A percentile compares a stretch with the other conserved stretches of the same genome.
phyloP scores from a whole-genome alignment of 1,139 yeast genomes.

The Nakaseomyces kungkrabaensis region DNA sequence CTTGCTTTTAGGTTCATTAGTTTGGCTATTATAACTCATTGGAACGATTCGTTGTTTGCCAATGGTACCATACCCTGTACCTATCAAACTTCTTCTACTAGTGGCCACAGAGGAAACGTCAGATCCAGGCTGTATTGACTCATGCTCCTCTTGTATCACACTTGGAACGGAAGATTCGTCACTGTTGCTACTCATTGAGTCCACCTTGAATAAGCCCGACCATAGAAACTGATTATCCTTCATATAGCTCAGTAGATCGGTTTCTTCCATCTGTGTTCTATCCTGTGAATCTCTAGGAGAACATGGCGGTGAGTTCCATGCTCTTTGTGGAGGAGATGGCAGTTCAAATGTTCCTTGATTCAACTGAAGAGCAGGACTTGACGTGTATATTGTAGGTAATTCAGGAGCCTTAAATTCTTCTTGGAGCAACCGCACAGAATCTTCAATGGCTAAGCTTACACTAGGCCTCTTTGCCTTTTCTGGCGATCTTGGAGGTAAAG shows the following conservation, averaged over 20 bases:
- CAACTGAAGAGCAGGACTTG: not conserved
- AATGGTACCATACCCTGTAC: not conserved
- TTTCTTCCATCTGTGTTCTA: not conserved
- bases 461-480: not conserved
- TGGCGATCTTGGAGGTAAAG: not conserved
- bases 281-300: not conserved
- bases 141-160: not conserved
- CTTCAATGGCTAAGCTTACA: not conserved
- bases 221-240: not conserved
- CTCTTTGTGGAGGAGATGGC: not conserved
- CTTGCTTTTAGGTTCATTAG: not conserved
- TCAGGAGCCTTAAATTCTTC: not conserved
- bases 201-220: not conserved
- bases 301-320: not conserved
- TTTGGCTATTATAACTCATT: not conserved
- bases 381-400: not conserved
- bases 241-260: not conserved
- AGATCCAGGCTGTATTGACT: not conserved
- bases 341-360: not conserved
- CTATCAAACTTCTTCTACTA: not conserved
- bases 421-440: not conserved
- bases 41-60: not conserved
- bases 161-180: slow-evolving; percentile 9
- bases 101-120: not conserved
- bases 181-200: not conserved